Base-by-base conservation (phyloP, 75 land plant species). In the Pinus tabuliformis region DNA sequence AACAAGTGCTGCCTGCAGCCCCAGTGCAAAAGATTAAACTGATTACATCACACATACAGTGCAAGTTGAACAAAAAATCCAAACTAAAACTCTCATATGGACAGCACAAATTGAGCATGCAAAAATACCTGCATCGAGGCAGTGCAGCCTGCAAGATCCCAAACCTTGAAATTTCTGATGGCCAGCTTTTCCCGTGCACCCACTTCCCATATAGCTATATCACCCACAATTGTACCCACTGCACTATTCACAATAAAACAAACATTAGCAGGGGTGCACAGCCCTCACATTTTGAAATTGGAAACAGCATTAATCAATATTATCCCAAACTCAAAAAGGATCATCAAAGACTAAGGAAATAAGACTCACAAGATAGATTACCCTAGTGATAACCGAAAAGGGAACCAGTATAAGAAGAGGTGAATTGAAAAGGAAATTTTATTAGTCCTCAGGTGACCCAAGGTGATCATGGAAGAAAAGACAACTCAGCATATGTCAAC, bases 181-280 rank as follows among this genome's bases (percentile, higher is more conserved):
- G 82, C 93, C 59, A 95, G 76, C 73, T 86, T 90, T 64, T 92
- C 91, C 11, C 89, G 79, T 1, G 87, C 75, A 36, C 83, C 85
- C 20, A 94, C 82, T 4, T 95, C 98, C 95, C 95, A 97, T 16
- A 97, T 62, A 73, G 80, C 83, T 56, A 95, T 83, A 49, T 97
- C 98, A 39, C 99, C 99, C 58, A 88, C 89, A 73, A 86, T 92
- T 79, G 99, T 97, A 57, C 99, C 99, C 76, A 95, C 99, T 97
- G 73, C 49, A 39, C 39, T 45, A 37, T 22, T 68, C 49, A 39
- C 22, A 39, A 68, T 39, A 42, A 42, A 42, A 39, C 71, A 68
- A 64, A 1, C 49, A 68, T 20, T 42, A 68, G 49, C 5, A 7
- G 72, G 14, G 2, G 2, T 7, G 18, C 52, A 42, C 72, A 68